Percentiles rank a stretch among this genome's conserved stretches.
Evolutionary conservation across 495 filamentous ascomycete species (phyloP).

Genomic region (Aspergillus olivimuriae): DNA sequence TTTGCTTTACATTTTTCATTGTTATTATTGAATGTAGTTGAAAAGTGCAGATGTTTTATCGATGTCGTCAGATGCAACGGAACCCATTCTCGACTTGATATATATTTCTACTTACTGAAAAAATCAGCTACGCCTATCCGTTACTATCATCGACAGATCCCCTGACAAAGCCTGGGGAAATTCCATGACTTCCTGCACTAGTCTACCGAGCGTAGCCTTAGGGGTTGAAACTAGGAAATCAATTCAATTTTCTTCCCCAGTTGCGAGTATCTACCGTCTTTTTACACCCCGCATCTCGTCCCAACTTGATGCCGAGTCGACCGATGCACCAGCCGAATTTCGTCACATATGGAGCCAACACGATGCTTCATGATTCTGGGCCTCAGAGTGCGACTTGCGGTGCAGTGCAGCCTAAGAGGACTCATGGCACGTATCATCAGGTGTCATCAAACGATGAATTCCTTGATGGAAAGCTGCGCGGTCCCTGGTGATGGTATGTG

Average conservation of each 20-base stretch:
- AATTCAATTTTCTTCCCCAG: not conserved
- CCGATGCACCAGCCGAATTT: not conserved
- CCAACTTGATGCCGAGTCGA: not conserved
- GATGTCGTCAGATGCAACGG: too few relatives aligned
- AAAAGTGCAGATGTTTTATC: too few relatives aligned
- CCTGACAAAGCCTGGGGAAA: too few relatives aligned
- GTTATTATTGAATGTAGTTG: too few relatives aligned
- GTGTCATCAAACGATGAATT: constrained; percentile 24
- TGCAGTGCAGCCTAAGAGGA: constrained; percentile 38
- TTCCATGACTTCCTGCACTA: too few relatives aligned
- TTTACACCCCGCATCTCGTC: not conserved
- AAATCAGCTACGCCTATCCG: too few relatives aligned
- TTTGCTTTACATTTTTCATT: too few relatives aligned
- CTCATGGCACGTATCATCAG: constrained; percentile 37
- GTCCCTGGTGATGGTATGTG: constrained; percentile 39
- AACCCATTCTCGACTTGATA: too few relatives aligned
- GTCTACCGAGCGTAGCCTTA: too few relatives aligned
- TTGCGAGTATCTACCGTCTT: not conserved
- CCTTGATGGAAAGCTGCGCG: constrained; percentile 32
- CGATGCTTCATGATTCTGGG: constrained; percentile 7
- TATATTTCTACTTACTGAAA: too few relatives aligned
- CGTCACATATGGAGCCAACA: not conserved
- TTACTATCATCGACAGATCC: too few relatives aligned
- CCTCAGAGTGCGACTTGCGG: constrained; percentile 33
- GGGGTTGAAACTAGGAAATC: too few relatives aligned